Base-by-base conservation (phyloP, 306 rosid species). In the Arachis stenosperma region DNA sequence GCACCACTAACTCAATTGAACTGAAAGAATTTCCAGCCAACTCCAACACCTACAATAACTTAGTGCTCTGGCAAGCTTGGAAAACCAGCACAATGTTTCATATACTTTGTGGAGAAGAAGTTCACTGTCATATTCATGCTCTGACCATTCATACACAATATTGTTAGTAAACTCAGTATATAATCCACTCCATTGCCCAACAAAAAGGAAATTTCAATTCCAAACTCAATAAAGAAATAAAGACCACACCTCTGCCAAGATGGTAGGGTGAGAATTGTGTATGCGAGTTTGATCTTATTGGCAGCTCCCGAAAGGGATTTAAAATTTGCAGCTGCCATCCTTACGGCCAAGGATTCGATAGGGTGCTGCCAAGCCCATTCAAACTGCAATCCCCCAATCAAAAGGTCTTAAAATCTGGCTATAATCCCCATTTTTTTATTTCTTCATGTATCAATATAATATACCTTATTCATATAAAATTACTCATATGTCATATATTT, bases 281-380 rank as follows among this genome's bases (percentile, higher is more conserved):
- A 90, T 30, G 96, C 99, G 61, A 95, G 96, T 81, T 95, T 95
- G 65, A 95, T 81, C 84, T 90, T 95, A 70, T 87, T 91, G 62
- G 87, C 87, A 54, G 90, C 39, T 71, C 99, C 99, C 7, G 98
- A 90, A 7, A 89, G 89, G 62, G 98, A 87, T 83, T 91, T 94
- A 74, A 94, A 94, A 71, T 52, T 75, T 33, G 84, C 88, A 61
- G 99, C 98, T 47, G 96, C 93, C 68, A 85, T 84, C 83, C 98
- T 89, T 47, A 94, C 99, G 0, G 97, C 98, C 85, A 90, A 78
- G 7, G 98, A 94, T 80, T 88, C 89, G 36, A 67, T 85, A 13
- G 99, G 99, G 78, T 94, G 97, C 83, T 94, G 99, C 99, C 98
- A 94, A 6, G 99, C 99, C 99, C 99, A 94, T 86, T 91, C 99